Percentiles rank a stretch among this genome's conserved stretches.
Conservation (phyloP, 2,329 filamentous ascomycete genomes). For the Aureobasidium sp. region DNA sequence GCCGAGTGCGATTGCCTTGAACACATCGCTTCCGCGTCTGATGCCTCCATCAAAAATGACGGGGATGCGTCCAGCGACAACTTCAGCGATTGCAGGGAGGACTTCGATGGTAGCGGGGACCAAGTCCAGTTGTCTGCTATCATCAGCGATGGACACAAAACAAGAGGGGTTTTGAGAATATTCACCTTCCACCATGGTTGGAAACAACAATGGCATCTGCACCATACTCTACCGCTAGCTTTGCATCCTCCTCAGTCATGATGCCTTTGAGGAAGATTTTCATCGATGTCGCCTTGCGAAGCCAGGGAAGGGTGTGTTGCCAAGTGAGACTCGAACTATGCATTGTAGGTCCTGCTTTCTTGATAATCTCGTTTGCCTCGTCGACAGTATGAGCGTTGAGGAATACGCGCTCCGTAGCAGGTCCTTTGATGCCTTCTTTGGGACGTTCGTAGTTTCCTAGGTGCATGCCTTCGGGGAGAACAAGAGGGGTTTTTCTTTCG, state of each 20-base stretch:
- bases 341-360: neutral
- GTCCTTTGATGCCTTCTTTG: neutral
- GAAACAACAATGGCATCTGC: conserved; percentile 42
- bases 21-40: conserved; percentile 44
- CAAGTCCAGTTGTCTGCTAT: conserved; percentile 41
- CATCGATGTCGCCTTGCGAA: conserved; percentile 37
- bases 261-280: conserved; percentile 42
- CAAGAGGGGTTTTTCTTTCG: conserved; percentile 22
- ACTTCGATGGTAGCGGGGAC: conserved; percentile 41
- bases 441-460: conserved; percentile 18
- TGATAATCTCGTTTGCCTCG: conserved; percentile 6
- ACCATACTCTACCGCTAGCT: conserved; percentile 36
- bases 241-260: conserved; percentile 34
- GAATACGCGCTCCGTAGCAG: neutral
- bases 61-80: conserved; percentile 36
- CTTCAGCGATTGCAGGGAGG: conserved; percentile 25
- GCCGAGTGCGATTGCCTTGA: conserved; percentile 46
- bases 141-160: conserved; percentile 36
- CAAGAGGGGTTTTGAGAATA: too few relatives aligned
- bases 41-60: conserved; percentile 53
- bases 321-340: conserved; percentile 30
- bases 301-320: conserved; percentile 43
- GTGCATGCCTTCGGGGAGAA: conserved; percentile 17
- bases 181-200: neutral
- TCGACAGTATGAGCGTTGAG: conserved; percentile 8